phyloP scores from a whole-genome alignment of 2,329 filamentous ascomycete species.

The Grosmannia clavigera region DNA sequence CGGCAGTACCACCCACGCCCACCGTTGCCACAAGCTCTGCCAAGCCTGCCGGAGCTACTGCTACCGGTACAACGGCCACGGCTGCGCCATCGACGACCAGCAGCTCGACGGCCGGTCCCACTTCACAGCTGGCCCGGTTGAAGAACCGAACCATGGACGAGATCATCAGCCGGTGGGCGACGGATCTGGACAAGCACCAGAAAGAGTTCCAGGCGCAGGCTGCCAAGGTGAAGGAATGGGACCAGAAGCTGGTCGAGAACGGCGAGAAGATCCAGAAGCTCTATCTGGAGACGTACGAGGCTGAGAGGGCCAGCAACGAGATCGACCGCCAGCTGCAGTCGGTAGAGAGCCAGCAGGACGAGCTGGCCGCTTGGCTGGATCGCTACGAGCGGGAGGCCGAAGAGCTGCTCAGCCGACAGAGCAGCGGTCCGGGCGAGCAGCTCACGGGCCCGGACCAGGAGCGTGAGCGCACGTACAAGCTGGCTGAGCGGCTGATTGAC shows the following conservation, averaged over 20 bases:
- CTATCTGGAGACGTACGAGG: constrained; percentile 84
- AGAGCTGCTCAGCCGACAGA: constrained; percentile 68
- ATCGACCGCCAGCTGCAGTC: constrained; percentile 83
- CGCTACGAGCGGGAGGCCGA: constrained; percentile 88
- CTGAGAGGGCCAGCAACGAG: constrained; percentile 82
- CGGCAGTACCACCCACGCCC: constrained; percentile 15
- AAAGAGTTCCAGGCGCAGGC: constrained; percentile 93
- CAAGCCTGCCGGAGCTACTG: constrained; percentile 6
- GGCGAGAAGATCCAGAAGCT: constrained; percentile 90
- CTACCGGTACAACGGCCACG: neutral
- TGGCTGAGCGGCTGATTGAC: constrained; percentile 85
- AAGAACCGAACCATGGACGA: constrained; percentile 99
- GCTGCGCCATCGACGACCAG: constrained; percentile 12
- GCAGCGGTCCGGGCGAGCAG: constrained; percentile 41
- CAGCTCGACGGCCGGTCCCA: constrained; percentile 65
- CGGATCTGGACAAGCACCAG: constrained; percentile 88
- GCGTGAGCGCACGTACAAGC: constrained; percentile 88
- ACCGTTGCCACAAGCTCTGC: constrained; percentile 22
- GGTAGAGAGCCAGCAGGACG: constrained; percentile 87
- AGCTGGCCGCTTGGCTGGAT: constrained; percentile 78
- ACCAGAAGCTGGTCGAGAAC: constrained; percentile 84
- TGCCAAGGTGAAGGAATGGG: constrained; percentile 77
- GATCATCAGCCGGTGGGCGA: constrained; percentile 93
- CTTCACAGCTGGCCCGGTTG: constrained; percentile 74
- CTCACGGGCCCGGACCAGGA: constrained; percentile 87